Evolutionary conservation across 495 filamentous ascomycete genomes (phyloP), one percentile per base, ranked within the genome.

Genomic region (Penicillium mononematosum): DNA sequence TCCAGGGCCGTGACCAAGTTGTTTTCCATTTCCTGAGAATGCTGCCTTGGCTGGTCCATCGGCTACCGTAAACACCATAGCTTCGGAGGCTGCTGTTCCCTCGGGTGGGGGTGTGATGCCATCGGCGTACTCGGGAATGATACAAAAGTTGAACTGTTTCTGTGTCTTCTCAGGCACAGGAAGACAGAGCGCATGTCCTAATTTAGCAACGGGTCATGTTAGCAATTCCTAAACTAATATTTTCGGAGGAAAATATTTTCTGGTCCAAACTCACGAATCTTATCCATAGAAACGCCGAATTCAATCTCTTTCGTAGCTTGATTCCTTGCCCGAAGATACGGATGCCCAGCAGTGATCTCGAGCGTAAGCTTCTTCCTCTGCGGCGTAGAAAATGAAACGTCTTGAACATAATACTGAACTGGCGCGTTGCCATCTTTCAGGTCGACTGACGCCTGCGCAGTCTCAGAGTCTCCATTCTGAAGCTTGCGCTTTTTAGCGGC

Each of bases 121-220:
- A 75, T 86, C 79, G 10, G 72, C 77, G 43, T 75, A 73, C 19
- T 76, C 68, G 4, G 93, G 91, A 56, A 98, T 85, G 58, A 98
- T 74, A 64, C 93, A 82, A 68, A 96, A 96, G 66, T 94, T 96
- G 76, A 88, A 85, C 67, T 96, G 91, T 47, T 88, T 85, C 63
- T 91, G 88, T 12, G 87, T 78, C 68, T 97, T 97, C 56, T 98
- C 94, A 1, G 94, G 94, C 0, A 96, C 88, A 2, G 92, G 92
- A 39, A 98, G 85, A 69, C 84, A 90, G 58, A 90, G 79, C 44
- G 84, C 80, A 66, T 93, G 88, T 58, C 88, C 90, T 91, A 68
- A 25, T 24, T 7, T 14, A 47, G 45, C 10, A 45, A 38, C 5
- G 49, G 27, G 36, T 8, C 19, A n/a, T 43, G 29, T 41, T 59